phyloP scores from a whole-genome alignment of 768 basidiomycete species.

The Pleurotus cornucopiae region DNA sequence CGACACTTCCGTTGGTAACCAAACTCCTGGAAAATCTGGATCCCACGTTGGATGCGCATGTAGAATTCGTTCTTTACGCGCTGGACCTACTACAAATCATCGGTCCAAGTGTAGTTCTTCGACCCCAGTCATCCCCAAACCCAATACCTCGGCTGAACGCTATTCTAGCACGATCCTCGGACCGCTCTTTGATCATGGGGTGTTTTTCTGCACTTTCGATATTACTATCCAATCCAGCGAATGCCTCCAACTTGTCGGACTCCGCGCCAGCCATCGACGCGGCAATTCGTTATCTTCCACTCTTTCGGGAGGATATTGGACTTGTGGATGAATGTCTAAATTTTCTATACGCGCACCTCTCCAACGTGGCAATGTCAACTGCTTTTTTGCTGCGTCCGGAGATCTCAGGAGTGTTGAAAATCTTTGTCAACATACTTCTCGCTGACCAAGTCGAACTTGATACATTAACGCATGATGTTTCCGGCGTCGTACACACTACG shows the following conservation, averaged over 20 bases:
- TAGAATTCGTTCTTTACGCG: conserved; percentile 68
- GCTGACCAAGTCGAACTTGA: conserved; percentile 71
- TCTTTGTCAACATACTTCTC: conserved; percentile 65
- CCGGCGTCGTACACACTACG: conserved; percentile 53
- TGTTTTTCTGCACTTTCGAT: conserved; percentile 56
- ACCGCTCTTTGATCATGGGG: conserved; percentile 73
- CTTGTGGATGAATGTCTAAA: conserved; percentile 71
- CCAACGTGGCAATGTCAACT: conserved; percentile 70
- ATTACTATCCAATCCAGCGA: conserved; percentile 59
- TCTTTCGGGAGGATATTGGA: conserved; percentile 57
- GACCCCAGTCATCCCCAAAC: conserved; percentile 25
- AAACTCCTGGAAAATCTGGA: conserved; percentile 61
- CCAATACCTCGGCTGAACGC: conserved; percentile 56
- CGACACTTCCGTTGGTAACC: conserved; percentile 63
- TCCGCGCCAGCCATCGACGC: conserved; percentile 59
- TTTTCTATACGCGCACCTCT: conserved; percentile 72
- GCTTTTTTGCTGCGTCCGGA: conserved; percentile 69
- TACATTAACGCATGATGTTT: conserved; percentile 53
- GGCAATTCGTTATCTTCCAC: conserved; percentile 67
- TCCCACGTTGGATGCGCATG: conserved; percentile 57
- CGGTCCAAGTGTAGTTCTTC: conserved; percentile 37
- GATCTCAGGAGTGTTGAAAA: conserved; percentile 64
- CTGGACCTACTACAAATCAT: conserved; percentile 71
- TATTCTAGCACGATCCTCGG: conserved; percentile 54
- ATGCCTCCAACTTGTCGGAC: conserved; percentile 46